Percentiles rank a stretch among this genome's conserved stretches.
phyloP scores from a whole-genome alignment of 1,139 yeast genomes.

The Sugiyamaella castrensis region DNA sequence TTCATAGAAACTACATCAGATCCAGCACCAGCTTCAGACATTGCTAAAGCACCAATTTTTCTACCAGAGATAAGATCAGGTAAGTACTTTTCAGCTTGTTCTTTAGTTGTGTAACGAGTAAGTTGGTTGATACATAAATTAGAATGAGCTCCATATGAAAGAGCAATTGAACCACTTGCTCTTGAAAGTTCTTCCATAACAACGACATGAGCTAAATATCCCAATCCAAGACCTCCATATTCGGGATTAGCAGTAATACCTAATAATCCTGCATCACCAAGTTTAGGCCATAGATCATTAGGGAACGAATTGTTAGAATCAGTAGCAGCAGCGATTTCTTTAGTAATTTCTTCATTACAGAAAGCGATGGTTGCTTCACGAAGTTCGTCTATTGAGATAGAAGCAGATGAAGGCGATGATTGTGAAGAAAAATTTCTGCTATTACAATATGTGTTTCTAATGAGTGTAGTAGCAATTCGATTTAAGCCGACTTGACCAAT shows the following conservation, averaged over 20 bases:
- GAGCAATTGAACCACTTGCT: slow-evolving; percentile 36
- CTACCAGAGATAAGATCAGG: slow-evolving; percentile 34
- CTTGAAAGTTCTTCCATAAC: slow-evolving; percentile 38
- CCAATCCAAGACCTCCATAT: slow-evolving; percentile 36
- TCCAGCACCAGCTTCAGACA: slow-evolving; percentile 39
- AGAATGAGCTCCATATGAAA: slow-evolving; percentile 38
- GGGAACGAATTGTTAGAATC: slow-evolving; percentile 35
- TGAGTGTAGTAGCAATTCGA: too few relatives aligned
- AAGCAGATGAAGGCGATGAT: slow-evolving; percentile 8
- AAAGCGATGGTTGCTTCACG: slow-evolving; percentile 35
- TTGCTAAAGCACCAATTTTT: slow-evolving; percentile 37
- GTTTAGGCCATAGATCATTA: slow-evolving; percentile 36
- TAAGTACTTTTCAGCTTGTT: slow-evolving; percentile 34
- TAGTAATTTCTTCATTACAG: slow-evolving; percentile 34
- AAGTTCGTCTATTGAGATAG: slow-evolving; percentile 32
- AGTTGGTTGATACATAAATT: slow-evolving; percentile 38
- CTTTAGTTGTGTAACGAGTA: slow-evolving; percentile 31
- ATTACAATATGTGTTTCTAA: too few relatives aligned
- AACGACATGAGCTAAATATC: slow-evolving; percentile 37
- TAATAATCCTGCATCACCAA: slow-evolving; percentile 37
- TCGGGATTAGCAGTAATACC: slow-evolving; percentile 38
- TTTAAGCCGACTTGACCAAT: too few relatives aligned
- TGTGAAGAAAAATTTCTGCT: too few relatives aligned
- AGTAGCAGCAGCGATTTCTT: slow-evolving; percentile 33
- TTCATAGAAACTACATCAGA: slow-evolving; percentile 38